Conservation (phyloP, 495 filamentous ascomycete genomes). For the Filosporella fistucella region DNA sequence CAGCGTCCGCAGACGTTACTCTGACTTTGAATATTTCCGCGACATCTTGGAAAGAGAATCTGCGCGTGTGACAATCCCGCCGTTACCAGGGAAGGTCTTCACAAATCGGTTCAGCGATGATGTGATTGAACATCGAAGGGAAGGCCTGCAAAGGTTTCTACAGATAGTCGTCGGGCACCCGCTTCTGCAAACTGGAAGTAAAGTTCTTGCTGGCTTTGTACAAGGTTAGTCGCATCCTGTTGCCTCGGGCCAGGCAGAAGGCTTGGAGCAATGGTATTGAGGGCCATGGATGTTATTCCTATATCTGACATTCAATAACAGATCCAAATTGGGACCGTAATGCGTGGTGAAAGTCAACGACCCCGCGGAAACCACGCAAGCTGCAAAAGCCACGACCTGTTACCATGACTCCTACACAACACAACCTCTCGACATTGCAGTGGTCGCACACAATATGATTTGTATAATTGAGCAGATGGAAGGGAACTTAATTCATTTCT, state of each 20-base stretch:
- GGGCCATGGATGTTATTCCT: slow-evolving; percentile 8
- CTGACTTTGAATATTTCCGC: slow-evolving; percentile 97
- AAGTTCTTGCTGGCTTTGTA: slow-evolving; percentile 92
- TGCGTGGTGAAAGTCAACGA: slow-evolving; percentile 51
- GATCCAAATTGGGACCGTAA: slow-evolving; percentile 78
- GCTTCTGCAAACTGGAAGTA: slow-evolving; percentile 93
- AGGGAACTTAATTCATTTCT: too few species aligned
- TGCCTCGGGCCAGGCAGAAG: not conserved
- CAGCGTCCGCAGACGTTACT: slow-evolving; percentile 87
- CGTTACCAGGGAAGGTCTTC: slow-evolving; percentile 94
- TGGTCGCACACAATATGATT: slow-evolving; percentile 19
- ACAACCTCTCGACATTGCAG: slow-evolving; percentile 18
- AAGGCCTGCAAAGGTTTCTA: slow-evolving; percentile 90
- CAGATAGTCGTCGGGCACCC: slow-evolving; percentile 98
- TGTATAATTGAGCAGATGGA: too few species aligned
- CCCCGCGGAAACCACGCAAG: slow-evolving; percentile 37
- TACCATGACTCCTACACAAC: slow-evolving; percentile 16
- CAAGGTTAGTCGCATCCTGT: slow-evolving; percentile 62
- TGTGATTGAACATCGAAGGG: slow-evolving; percentile 92
- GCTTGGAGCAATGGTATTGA: not conserved
- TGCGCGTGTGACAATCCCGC: slow-evolving; percentile 91
- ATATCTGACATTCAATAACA: slow-evolving; percentile 29
- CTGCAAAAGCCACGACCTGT: slow-evolving; percentile 40
- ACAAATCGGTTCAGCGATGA: slow-evolving; percentile 98
- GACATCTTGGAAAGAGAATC: slow-evolving; percentile 95